Conservation (phyloP, 371 early-diverging fungal species). For the Coemansia sp. region DNA sequence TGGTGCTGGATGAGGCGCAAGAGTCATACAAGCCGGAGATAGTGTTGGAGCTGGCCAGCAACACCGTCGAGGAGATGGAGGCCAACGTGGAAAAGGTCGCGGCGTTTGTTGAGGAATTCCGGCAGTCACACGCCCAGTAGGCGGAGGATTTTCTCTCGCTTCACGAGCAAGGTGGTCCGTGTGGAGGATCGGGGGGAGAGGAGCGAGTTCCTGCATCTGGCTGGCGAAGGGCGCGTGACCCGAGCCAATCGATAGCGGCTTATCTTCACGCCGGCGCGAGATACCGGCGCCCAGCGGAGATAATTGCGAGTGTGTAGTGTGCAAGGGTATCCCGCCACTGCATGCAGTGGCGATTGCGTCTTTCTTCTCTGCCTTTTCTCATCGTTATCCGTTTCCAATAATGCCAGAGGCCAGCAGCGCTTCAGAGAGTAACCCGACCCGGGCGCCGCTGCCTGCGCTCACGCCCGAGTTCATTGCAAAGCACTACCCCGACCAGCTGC, state of each 20-base stretch:
- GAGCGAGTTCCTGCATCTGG: not conserved
- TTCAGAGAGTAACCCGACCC: constrained; percentile 1
- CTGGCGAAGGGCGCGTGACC: not conserved
- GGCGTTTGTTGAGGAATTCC: constrained; percentile 40
- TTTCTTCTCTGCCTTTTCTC: not conserved
- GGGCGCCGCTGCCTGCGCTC: constrained; percentile 39
- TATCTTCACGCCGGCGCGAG: too few relatives aligned
- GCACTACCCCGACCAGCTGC: constrained; percentile 27
- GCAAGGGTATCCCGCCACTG: not conserved
- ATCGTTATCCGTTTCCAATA: not conserved
- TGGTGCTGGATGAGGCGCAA: constrained; percentile 87
- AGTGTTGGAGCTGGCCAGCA: constrained; percentile 76
- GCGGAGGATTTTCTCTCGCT: not conserved
- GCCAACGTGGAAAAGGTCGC: constrained; percentile 66
- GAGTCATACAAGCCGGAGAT: constrained; percentile 82
- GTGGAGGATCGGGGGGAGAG: not conserved
- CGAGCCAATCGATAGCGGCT: not conserved
- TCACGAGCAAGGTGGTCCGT: not conserved
- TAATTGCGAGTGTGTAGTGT: not conserved
- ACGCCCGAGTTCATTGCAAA: constrained; percentile 35
- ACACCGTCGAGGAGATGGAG: constrained; percentile 87
- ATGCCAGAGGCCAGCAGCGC: not conserved
- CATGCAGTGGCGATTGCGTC: not conserved
- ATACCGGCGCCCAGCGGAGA: not conserved
- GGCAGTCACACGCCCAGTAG: constrained; percentile 7